Percentiles rank a stretch among this genome's conserved stretches.
phyloP scores from a whole-genome alignment of 306 rosid species.

The Malus sieversii region DNA sequence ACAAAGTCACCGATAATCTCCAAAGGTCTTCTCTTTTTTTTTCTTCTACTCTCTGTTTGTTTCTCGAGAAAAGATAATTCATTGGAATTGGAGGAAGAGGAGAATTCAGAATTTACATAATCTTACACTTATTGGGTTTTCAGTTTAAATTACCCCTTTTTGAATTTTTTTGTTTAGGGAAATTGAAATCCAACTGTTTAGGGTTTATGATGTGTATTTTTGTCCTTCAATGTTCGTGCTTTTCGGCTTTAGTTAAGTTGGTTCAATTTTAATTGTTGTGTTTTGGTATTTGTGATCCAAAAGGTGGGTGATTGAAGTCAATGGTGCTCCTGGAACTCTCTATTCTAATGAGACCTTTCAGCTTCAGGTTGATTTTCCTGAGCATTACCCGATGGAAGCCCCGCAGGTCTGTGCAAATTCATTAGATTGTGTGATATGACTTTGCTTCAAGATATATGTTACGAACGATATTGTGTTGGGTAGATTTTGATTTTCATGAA shows the following conservation, averaged over 20 bases:
- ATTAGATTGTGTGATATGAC: not conserved
- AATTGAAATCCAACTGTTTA: not conserved
- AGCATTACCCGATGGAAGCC: slow-evolving; percentile 99
- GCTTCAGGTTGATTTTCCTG: slow-evolving; percentile 99
- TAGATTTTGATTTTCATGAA: not conserved
- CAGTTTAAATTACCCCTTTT: not conserved
- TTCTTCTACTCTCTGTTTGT: not conserved
- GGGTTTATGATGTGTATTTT: not conserved
- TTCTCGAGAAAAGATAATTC: not conserved
- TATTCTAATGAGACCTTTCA: slow-evolving; percentile 84
- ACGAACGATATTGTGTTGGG: not conserved
- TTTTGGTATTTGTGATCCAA: slow-evolving; percentile 12
- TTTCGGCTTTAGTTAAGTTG: not conserved
- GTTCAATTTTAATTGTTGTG: not conserved
- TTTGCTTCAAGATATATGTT: not conserved
- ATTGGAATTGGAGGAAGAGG: not conserved
- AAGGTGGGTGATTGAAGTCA: slow-evolving; percentile 99
- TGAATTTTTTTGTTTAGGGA: slow-evolving; percentile 2
- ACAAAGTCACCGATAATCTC: slow-evolving; percentile 92
- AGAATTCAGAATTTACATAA: not conserved
- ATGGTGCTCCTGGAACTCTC: slow-evolving; percentile 96
- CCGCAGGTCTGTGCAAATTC: slow-evolving; percentile 61
- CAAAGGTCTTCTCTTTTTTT: slow-evolving; percentile 49
- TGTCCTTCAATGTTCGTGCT: not conserved
- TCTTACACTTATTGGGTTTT: slow-evolving; percentile 3